Evolutionary conservation across 2,329 filamentous ascomycete species (phyloP), one percentile per base, ranked within the genome.

Genomic region (Beauveria bassiana): DNA sequence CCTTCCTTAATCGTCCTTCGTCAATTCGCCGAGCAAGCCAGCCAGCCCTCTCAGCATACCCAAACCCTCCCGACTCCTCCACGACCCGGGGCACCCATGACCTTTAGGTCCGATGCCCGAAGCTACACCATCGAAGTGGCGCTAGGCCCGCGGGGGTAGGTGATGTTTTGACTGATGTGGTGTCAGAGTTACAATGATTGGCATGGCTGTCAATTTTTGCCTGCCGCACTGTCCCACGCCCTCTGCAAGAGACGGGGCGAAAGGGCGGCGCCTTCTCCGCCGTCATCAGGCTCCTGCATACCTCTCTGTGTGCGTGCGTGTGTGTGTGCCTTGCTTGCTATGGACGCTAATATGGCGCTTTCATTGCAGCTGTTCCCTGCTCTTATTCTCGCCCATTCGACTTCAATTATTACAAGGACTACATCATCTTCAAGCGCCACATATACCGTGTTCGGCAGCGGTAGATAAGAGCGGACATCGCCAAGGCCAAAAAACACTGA

Each of bases 101-200:
- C 57, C 57, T 38, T 24, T 22, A 34, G 50, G 47, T 45, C 46
- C 57, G 59, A 49, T 61, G 50, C 51, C 51, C 43, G 43, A 61
- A 42, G 51, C 50, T 49, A 49, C 59, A 61, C 43, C 50, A 54
- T 61, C 50, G 51, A 42, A 10, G 59, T 55, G 59, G 59, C 59
- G 59, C 59, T 61, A 55, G 45, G 51, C 59, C 59, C 51, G 24
- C 45, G 51, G 59, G 31, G 59, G 59, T 61, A 61, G 59, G 59
- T 61, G 51, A 53, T 28, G 34, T 20, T 4, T 26, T 40, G 51
- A 9, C 14, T 57, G 43, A 38, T 46, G 16, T 46, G 24, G 53
- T 56, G 53, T 34, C 8, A 28, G 34, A 28, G 49, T 51, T 6
- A 24, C 45, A 34, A 38, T 38, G 34, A 38, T 38, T 38, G 34